A percentile compares a stretch with the other conserved stretches of the same genome.
Evolutionary conservation across 495 filamentous ascomycete species (phyloP).

Genomic region (Immersiella caudata): DNA sequence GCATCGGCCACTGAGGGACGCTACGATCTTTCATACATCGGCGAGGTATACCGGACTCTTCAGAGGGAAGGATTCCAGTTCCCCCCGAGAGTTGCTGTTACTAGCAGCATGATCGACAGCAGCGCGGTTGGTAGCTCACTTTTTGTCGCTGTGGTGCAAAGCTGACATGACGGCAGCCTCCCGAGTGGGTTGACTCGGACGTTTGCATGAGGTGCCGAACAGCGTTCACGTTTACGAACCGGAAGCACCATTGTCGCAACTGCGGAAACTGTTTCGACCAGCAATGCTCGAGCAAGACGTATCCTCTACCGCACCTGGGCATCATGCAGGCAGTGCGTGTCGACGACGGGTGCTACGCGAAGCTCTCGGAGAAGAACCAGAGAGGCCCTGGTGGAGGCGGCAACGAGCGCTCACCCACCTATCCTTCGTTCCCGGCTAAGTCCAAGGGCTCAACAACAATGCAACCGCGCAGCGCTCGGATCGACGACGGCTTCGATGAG

Average conservation of each 20-base stretch:
- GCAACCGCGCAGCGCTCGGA: constrained; percentile 86
- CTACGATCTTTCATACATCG: constrained; percentile 79
- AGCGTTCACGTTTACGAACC: constrained; percentile 93
- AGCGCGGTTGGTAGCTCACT: constrained; percentile 71
- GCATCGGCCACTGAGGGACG: constrained; percentile 86
- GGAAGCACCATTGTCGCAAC: constrained; percentile 97
- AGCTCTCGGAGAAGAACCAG: constrained; percentile 75
- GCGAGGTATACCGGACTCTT: constrained; percentile 79
- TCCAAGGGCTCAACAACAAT: constrained; percentile 56
- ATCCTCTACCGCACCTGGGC: constrained; percentile 89
- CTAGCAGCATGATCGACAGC: constrained; percentile 95
- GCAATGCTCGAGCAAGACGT: constrained; percentile 84
- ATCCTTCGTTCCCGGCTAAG: constrained; percentile 43
- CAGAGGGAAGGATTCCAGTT: constrained; percentile 86
- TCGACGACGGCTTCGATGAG: constrained; percentile 86
- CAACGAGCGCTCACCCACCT: constrained; percentile 37
- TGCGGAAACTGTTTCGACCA: constrained; percentile 97
- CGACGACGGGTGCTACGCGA: constrained; percentile 94
- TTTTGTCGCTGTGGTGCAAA: constrained; percentile 15
- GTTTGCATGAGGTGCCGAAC: constrained; percentile 98
- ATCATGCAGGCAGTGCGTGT: constrained; percentile 90
- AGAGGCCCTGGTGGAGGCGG: constrained; percentile 26
- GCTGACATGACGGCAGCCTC: constrained; percentile 63
- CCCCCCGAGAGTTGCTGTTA: constrained; percentile 82
- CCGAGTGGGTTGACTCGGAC: constrained; percentile 97